Evolutionary conservation across 495 filamentous ascomycete species (phyloP), one percentile per base, ranked within the genome.

Genomic region (Pyrenula massariospora): DNA sequence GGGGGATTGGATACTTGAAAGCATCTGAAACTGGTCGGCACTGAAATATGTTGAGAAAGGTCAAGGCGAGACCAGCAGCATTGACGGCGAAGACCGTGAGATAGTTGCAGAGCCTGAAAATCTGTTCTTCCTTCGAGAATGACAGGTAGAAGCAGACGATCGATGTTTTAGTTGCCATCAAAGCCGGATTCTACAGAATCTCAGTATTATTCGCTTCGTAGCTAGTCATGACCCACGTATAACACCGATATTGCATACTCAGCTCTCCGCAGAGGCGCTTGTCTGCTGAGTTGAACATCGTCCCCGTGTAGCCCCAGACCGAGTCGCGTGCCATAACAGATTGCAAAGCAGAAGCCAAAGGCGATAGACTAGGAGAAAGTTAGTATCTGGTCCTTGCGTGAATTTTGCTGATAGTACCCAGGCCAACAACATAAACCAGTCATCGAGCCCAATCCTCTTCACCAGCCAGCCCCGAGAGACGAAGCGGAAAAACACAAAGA

Each of bases 71-170:
- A 8, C 91, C 92, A 21, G 86, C 87, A 1, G 79, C 67, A 63
- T 92, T 92, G 53, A 93, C 89, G 15, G 91, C 80, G 25, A 71
- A 67, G 3, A 94, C 68, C 1, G 87, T 87, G 19, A 73, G 75
- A 72, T 87, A 86, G 22, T 85, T 88, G 1, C 81, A 77, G 70
- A 82, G 80, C 59, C 82, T 79, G 62, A 91, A 83, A 25, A 88
- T 70, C 60, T 84, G 84, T 48, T 90, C 84, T 25, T 84, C 84
- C 61, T 82, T 84, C 5, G 88, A 85, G 53, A 95, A 71, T 25
- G 85, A 83, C 24, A 95, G 77, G 71, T 89, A 95, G 66, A 94
- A 96, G 57, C 91, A 70, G 53, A 95, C 78, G 60, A 97, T 89
- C n/a, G 88, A 92, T 2, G 89, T 89, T 70, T 96, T 97, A 52